Evolutionary conservation across 805 yeast species (phyloP), one percentile per base, ranked within the genome.

Genomic region (Cyberlindnera suaveolens): DNA sequence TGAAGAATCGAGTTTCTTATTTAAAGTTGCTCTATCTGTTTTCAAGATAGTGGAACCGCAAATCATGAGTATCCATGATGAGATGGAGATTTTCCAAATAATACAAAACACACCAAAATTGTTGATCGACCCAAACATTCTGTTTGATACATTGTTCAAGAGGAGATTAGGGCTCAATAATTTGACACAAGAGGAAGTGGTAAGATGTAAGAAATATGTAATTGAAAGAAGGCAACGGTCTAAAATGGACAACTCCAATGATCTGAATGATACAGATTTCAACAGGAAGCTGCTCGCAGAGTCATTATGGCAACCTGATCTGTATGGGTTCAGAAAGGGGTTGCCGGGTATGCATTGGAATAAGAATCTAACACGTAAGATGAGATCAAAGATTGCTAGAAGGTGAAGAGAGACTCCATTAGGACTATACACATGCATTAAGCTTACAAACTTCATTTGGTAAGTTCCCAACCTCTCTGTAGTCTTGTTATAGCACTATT

Each of bases 1-100:
- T 58, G 98, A 91, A 60, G 96, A 88, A 26, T 82, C 96, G 2
- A 86, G 86, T 56, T 77, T 93, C 10, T 68, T 93, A 15, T 93
- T 89, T 66, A 78, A 95, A 45, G 75, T 86, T 3, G 82, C 96
- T 1, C 65, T 91, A 42, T 83, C 96, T 1, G 75, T 93, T 13
- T 76, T 90, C 60, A 85, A 85, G 56, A 62, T 82, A 49, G 71
- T 89, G 41, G 90, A 85, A 55, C 83, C 86, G 2, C 76, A 76
- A 39, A 71, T 90, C 44, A 52, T 60, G 16, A 61, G 56, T 17
- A 56, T 68, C 5, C 64, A 63, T 30, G 77, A 69, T 47, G 78
- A 72, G 43, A 75, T 78, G 71, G 85, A 80, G 51, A 64, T 88
- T 16, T 93, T 91, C 58, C 97, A 90, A 64, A 71, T 81, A 31